Evolutionary conservation across 2,329 filamentous ascomycete genomes (phyloP), one percentile per base, ranked within the genome.

Genomic region (Cordyceps pruinosa): DNA sequence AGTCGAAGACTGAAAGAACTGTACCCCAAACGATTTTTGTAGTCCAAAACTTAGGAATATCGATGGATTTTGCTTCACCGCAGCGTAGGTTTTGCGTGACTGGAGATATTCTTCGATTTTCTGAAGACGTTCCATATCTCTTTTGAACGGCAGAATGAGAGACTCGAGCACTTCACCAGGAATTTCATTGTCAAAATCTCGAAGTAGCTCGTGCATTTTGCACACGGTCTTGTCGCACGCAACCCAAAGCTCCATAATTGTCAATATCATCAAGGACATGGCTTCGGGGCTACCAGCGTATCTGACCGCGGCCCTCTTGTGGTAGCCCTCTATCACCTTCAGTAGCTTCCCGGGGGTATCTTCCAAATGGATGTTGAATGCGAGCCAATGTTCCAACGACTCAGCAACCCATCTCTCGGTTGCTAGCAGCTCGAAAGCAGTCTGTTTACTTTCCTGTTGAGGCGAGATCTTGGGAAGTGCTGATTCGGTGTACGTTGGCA

Each of bases 161-260:
- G 66, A 69, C 13, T 76, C 64, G 1, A 81, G 69, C 0, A 77
- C 52, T 0, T 60, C 45, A 0, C 48, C 2, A 0, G 73, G 70
- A 4, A 85, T 65, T 3, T 73, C 74, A 1, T 76, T 73, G n/a
- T 71, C 62, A 59, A 81, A 85, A 0, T 80, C 65, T 0, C 8
- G n/a, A 0, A 86, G 63, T 1, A 81, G 59, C 0, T 71, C 66
- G 28, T 73, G 69, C 0, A 66, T 57, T 0, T 44, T 19, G 3
- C 73, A 69, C 1, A 76, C 76, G 5, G 71, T 70, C 55, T 70
- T 76, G 59, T 87, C 83, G 34, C 77, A 75, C 0, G 78, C 78
- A 6, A 81, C 65, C 84, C 84, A 87, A 0, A 87, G 64, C 53
- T 85, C 80, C 4, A 84, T 60, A 0, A 80, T 61, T 0, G 76